Evolutionary conservation across 345 rosid species (phyloP).

Genomic region (Nasturtium officinale): DNA sequence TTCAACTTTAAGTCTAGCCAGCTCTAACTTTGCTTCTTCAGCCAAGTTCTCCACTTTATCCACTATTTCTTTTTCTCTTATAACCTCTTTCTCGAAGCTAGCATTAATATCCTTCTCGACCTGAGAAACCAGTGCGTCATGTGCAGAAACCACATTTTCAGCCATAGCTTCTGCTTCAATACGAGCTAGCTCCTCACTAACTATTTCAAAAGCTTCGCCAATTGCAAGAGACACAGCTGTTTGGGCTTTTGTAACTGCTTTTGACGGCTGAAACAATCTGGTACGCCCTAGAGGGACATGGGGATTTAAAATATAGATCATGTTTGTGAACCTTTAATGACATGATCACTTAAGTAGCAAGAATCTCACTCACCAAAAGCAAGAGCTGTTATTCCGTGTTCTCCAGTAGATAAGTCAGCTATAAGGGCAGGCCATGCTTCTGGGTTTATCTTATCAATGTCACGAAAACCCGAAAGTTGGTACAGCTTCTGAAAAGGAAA

Average conservation of each 20-base stretch:
- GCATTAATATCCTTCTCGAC: conserved; percentile 81
- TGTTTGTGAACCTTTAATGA: conserved; percentile 22
- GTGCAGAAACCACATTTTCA: conserved; percentile 78
- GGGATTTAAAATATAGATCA: not conserved
- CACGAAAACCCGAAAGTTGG: conserved; percentile 81
- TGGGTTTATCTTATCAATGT: conserved; percentile 75
- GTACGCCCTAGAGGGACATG: conserved; percentile 62
- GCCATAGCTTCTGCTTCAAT: conserved; percentile 93
- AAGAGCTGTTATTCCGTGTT: conserved; percentile 80
- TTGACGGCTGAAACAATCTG: conserved; percentile 84
- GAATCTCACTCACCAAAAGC: conserved; percentile 74
- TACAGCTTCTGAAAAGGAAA: conserved; percentile 54
- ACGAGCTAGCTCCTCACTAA: conserved; percentile 86
- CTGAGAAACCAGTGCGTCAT: conserved; percentile 75
- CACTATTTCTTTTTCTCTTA: conserved; percentile 66
- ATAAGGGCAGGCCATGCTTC: conserved; percentile 94
- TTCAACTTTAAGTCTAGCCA: conserved; percentile 65
- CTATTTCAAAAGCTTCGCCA: conserved; percentile 79
- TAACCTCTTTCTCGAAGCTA: conserved; percentile 75
- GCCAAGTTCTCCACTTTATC: conserved; percentile 80
- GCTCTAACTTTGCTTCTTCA: conserved; percentile 71
- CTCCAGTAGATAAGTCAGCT: conserved; percentile 85
- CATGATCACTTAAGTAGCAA: conserved; percentile 30
- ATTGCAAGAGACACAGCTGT: conserved; percentile 86
- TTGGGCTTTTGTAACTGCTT: conserved; percentile 96